Evolutionary conservation across 1,284 basidiomycete species (phyloP).

Genomic region (Amylostereum chailletii): DNA sequence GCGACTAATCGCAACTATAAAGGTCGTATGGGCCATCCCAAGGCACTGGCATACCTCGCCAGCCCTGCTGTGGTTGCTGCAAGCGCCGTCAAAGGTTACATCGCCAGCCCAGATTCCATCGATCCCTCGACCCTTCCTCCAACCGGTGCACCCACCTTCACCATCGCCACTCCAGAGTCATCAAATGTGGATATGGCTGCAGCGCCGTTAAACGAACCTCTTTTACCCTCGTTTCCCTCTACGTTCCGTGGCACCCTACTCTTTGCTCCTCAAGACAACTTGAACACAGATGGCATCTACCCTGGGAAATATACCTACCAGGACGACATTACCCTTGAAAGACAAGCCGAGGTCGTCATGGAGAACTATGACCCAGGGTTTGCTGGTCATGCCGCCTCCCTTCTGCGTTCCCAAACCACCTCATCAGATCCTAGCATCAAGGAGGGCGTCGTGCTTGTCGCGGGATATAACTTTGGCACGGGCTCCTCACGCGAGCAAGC

Average conservation of each 20-base stretch:
- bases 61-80: conserved; percentile 97
- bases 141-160: conserved; percentile 48
- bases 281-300: conserved; percentile 98
- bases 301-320: conserved; percentile 99
- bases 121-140: conserved; percentile 49
- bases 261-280: conserved; percentile 94
- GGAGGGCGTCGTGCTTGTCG: conserved; percentile 71
- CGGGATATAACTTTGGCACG: conserved; percentile 98
- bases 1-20: conserved; percentile 99
- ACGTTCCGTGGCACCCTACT: conserved; percentile 79
- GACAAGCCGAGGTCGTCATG: conserved; percentile 96
- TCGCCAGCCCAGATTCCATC: conserved; percentile 76
- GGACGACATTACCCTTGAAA: conserved; percentile 94
- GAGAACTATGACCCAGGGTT: conserved; percentile 97
- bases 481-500: conserved; percentile 99
- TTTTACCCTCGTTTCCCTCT: conserved; percentile 77
- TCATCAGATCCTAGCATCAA: conserved; percentile 16
- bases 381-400: conserved; percentile 62
- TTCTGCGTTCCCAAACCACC: conserved; percentile 29
- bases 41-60: conserved; percentile 92
- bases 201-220: conserved; percentile 38
- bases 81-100: conserved; percentile 87
- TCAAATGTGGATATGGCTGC: conserved; percentile 17
- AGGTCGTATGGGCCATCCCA: conserved; percentile 95
- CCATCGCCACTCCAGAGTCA: conserved; percentile 33